These are phyloP conservation scores for Calonectria crousiana DNA, from an alignment of 2,329 filamentous ascomycete species.

Conservation along the genomic window DNA sequence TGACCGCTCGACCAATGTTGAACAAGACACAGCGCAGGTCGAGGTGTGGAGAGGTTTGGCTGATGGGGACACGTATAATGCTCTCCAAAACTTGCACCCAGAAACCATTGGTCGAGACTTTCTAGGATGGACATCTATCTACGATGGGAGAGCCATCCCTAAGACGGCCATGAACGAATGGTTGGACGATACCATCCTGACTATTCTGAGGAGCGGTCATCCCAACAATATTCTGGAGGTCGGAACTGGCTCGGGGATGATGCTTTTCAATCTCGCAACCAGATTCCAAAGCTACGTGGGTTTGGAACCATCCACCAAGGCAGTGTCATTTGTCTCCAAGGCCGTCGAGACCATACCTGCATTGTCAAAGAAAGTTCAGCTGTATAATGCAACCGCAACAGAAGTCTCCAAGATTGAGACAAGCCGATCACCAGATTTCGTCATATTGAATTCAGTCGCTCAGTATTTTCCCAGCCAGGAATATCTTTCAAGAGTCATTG, in stretches of 20 bases:
- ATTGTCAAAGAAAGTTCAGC: conserved; percentile 16
- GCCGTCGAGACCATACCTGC: background rate
- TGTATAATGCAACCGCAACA: conserved; percentile 38
- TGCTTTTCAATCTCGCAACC: background rate
- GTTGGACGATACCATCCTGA: background rate
- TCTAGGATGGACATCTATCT: background rate
- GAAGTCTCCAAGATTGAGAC: conserved; percentile 20
- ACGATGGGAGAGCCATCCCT: background rate
- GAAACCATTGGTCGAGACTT: background rate
- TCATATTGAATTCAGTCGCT: conserved; percentile 44
- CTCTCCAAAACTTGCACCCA: background rate
- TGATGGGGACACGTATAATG: background rate
- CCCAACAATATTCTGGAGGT: background rate
- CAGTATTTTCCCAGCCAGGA: conserved; percentile 45
- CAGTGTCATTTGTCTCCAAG: background rate
- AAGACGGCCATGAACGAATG: background rate
- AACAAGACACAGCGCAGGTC: conserved; percentile 29
- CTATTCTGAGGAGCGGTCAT: background rate
- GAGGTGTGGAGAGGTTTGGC: conserved; percentile 31
- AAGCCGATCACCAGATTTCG: conserved; percentile 21
- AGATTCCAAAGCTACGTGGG: background rate
- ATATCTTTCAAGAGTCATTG: conserved; percentile 34
- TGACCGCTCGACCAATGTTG: conserved; percentile 48
- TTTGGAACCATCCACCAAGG: background rate
- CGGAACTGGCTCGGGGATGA: background rate